These are phyloP conservation scores for Typha latifolia DNA, from an alignment of 176 grass and related monocot genomes.

Conservation along the genomic window DNA sequence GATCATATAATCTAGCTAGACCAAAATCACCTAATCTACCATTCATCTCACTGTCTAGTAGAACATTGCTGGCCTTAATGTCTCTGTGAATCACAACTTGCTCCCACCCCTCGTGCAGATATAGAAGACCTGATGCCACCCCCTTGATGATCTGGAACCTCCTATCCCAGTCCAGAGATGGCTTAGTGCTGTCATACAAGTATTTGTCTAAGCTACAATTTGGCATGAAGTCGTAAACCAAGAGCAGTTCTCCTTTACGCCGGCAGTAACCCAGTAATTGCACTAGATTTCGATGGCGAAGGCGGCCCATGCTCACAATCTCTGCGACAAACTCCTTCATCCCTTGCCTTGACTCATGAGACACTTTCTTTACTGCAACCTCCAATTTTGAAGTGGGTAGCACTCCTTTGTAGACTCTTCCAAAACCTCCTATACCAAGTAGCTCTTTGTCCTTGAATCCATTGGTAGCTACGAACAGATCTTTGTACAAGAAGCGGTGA, in stretches of 20 bases:
- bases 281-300: conserved; percentile 23
- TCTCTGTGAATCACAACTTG: conserved; percentile 15
- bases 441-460: conserved; percentile 24
- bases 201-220: conserved; percentile 29
- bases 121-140: conserved; percentile 16
- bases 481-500: conserved; percentile 24
- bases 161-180: conserved; percentile 8
- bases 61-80: conserved; percentile 21
- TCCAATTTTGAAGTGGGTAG: conserved; percentile 9
- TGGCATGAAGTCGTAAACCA: conserved; percentile 35
- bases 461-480: conserved; percentile 14
- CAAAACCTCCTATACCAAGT: conserved; percentile 29
- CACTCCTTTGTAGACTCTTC: conserved; percentile 26
- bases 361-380: conserved; percentile 30
- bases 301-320: conserved; percentile 15
- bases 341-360: conserved; percentile 35
- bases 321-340: conserved; percentile 31
- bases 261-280: conserved; percentile 31
- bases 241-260: conserved; percentile 22
- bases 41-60: conserved; percentile 21
- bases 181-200: conserved; percentile 4
- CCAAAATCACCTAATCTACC: conserved; percentile 29
- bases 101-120: conserved; percentile 28
- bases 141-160: conserved; percentile 23
- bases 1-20: conserved; percentile 30